A percentile compares a stretch with the other conserved stretches of the same genome.
Conservation (phyloP, 345 rosid species). For the Moricandia moricandioides region DNA sequence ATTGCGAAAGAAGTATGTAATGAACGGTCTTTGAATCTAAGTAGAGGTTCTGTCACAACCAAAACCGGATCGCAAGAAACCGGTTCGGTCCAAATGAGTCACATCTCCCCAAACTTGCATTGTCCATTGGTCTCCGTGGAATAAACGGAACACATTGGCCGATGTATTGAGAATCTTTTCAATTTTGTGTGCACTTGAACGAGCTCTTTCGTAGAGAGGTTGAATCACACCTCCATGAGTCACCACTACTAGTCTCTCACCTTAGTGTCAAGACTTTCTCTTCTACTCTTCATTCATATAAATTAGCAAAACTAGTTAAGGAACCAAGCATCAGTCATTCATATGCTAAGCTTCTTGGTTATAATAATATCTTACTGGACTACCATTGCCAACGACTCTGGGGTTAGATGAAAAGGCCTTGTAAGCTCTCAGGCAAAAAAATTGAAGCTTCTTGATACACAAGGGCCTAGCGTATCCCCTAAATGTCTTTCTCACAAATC, state of each 20-base stretch:
- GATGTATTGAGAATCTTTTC: slow-evolving; percentile 70
- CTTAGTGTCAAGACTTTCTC: slow-evolving; percentile 82
- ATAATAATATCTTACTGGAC: slow-evolving; percentile 55
- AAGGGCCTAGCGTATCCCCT: slow-evolving; percentile 78
- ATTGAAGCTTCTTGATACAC: slow-evolving; percentile 51
- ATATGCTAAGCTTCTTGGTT: not conserved
- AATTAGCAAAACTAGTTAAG: not conserved
- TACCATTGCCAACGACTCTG: slow-evolving; percentile 35
- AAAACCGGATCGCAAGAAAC: slow-evolving; percentile 56
- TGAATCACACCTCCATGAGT: slow-evolving; percentile 80
- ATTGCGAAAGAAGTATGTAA: not conserved
- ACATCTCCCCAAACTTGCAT: slow-evolving; percentile 60
- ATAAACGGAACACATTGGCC: slow-evolving; percentile 56
- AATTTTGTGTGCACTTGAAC: slow-evolving; percentile 45
- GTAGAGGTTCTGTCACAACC: slow-evolving; percentile 69
- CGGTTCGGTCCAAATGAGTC: slow-evolving; percentile 53
- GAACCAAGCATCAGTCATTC: not conserved
- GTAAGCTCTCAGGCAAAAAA: slow-evolving; percentile 48
- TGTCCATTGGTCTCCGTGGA: slow-evolving; percentile 49
- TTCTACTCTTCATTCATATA: slow-evolving; percentile 58
- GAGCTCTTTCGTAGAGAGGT: slow-evolving; percentile 58
- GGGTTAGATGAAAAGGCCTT: slow-evolving; percentile 53
- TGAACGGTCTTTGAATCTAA: slow-evolving; percentile 23
- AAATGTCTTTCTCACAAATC: slow-evolving; percentile 68
- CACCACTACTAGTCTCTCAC: slow-evolving; percentile 65